Base-by-base conservation (phyloP, 1,139 yeast genomes). In the Meyerozyma smithsonii region DNA sequence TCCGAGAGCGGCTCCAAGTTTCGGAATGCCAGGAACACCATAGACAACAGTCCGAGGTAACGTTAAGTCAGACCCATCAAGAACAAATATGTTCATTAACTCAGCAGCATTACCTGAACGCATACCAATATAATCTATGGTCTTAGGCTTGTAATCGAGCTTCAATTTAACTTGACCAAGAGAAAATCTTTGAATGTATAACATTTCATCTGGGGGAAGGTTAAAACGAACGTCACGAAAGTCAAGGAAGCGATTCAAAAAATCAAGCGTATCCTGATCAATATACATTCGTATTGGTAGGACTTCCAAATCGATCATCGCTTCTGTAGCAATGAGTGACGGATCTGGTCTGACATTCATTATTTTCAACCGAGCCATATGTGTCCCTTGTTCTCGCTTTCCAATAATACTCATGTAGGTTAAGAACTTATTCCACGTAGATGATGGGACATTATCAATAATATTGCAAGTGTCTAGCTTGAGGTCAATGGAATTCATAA, bases 191-290 rank as follows among this genome's bases (percentile, higher is more conserved):
- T 87, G 90, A 30, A 89, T 68, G 52, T 77, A 90, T 1, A 81
- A 56, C 4, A 76, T 73, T 46, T 86, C 95, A 45, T 72, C 77
- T 38, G 73, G 70, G 33, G 81, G 68, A n/a, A 80, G 62, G 3
- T 71, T 67, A 54, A 85, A 85, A 43, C 96, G 62, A 8, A 69
- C 64, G 54, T 87, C 96, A 50, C 79, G 82, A 54, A 92, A 92
- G 43, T 82, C 89, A 38, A 84, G 79, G 60, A 88, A 92, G 36
- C 97, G 66, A 0, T 79, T 75, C 35, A 89, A 50, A 52, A 92
- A 90, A 42, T 89, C 97, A 19, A 89, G 67, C 0, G 97, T 85
- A 53, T 92, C 97, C 59, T 92, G 98, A 59, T 94, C 98, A 32
- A 92, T 80, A 55, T 88, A 89, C 16, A 94, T 59, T 39, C 96